These are phyloP conservation scores for Suillus cothurnatus DNA, from an alignment of 768 basidiomycete genomes.

Conservation along the genomic window DNA sequence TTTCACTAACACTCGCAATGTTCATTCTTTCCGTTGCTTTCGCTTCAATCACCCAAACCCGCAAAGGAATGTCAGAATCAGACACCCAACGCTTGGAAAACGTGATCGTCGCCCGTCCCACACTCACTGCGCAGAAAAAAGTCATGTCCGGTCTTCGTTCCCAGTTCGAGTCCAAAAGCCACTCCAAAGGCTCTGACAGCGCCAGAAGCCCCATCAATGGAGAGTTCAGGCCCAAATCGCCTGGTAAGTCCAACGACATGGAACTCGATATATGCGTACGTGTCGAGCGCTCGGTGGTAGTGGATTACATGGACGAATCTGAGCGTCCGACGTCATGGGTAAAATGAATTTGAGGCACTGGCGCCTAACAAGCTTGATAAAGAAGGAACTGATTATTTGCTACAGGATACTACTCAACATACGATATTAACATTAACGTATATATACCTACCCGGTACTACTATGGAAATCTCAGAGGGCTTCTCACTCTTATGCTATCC, in stretches of 20 bases:
- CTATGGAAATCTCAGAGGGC: neutral
- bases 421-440: neutral
- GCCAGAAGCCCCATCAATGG: slow-evolving; percentile 21
- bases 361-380: neutral
- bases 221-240: slow-evolving; percentile 19
- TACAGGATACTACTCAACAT: neutral
- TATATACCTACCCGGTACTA: neutral
- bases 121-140: slow-evolving; percentile 16
- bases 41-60: neutral
- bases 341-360: slow-evolving; percentile 7
- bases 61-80: slow-evolving; percentile 24
- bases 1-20: neutral
- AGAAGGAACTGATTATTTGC: neutral
- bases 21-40: neutral
- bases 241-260: slow-evolving; percentile 15
- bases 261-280: slow-evolving; percentile 34
- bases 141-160: slow-evolving; percentile 27
- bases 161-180: slow-evolving; percentile 19
- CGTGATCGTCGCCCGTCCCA: slow-evolving; percentile 25
- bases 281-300: slow-evolving; percentile 30
- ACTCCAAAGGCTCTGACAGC: neutral
- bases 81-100: slow-evolving; percentile 31
- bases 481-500: neutral
- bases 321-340: slow-evolving; percentile 19
- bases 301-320: slow-evolving; percentile 23